Base-by-base conservation (phyloP, 176 grass and related monocot species). In the Cymbopogon citratus region DNA sequence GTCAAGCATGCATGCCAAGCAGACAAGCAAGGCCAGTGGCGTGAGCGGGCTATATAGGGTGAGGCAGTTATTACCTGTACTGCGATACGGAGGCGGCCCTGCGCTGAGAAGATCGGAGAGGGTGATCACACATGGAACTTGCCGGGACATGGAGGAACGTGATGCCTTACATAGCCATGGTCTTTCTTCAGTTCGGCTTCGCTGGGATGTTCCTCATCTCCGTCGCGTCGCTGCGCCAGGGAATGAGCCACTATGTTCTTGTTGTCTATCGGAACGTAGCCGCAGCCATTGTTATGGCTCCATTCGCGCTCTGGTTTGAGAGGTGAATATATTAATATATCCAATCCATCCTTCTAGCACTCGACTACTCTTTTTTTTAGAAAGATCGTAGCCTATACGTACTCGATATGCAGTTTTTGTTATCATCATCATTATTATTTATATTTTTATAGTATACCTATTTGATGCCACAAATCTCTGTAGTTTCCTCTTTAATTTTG, bases 161-260 rank as follows among this genome's bases (percentile, higher is more conserved):
- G 65, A 97, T 81, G 89, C 94, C 94, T 16, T 97, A 94, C 85
- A 54, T 86, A 82, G 89, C 89, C 48, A 97, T 97, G 94, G 69
- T 94, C 52, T 94, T 97, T 77, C 79, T 97, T 7, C 94, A 97
- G 87, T 94, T 97, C 56, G 91, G 94, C 45, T 97, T 81, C 59
- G 87, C 89, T 35, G 91, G 91, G 28, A 69, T 94, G 87, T 87
- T 84, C 73, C 83, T 97, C 77, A 71, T 97, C 83, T 90, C 94
- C 9, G 87, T 94, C 6, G 85, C 80, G 49, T 90, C 94, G 1
- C 75, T 97, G 74, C 89, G 91, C 23, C 89, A 85, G 12, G 94
- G 94, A 33, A 97, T 97, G 94, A 97, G 91, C 81, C 94, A 97
- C 70, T 97, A 94, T 57, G 87, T 97, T 27, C 91, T 97, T 28